Evolutionary conservation across 495 filamentous ascomycete species (phyloP).

Genomic region (Xylaria sp.): DNA sequence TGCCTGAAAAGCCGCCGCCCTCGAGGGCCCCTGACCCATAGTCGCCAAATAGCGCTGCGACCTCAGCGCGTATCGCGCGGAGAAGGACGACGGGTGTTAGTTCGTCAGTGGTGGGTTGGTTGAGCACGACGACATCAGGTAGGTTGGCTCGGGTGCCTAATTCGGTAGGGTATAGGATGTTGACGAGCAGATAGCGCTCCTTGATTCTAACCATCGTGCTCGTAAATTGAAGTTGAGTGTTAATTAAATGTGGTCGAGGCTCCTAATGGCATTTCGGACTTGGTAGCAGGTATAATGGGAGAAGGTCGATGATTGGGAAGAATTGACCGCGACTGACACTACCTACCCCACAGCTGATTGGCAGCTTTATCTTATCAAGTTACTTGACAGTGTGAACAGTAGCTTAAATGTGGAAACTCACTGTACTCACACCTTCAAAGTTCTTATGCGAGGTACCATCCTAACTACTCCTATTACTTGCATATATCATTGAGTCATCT

Average conservation of each 20-base stretch:
- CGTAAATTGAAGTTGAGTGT: conserved; percentile 3
- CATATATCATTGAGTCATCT: too few species aligned
- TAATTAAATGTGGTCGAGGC: background rate
- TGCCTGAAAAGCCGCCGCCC: conserved; percentile 51
- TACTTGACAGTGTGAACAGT: background rate
- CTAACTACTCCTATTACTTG: too few species aligned
- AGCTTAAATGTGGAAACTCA: background rate
- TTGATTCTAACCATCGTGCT: conserved; percentile 93
- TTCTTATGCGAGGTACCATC: too few species aligned
- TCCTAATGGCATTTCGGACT: background rate
- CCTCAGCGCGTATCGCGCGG: conserved; percentile 70
- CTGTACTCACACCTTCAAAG: too few species aligned
- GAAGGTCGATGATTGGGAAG: background rate
- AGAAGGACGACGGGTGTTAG: conserved; percentile 69
- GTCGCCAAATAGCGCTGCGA: conserved; percentile 84
- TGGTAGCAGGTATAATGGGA: background rate
- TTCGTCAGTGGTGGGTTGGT: conserved; percentile 73
- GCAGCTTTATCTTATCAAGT: conserved; percentile 4
- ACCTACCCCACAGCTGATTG: conserved; percentile 8
- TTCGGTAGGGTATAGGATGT: conserved; percentile 83
- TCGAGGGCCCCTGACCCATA: conserved; percentile 77
- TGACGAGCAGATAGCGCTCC: conserved; percentile 89
- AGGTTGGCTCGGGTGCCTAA: conserved; percentile 48
- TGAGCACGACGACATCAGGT: conserved; percentile 69
- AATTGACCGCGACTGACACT: background rate